Base-by-base conservation (phyloP, 805 yeast genomes). In the Nakazawaea sp. region DNA sequence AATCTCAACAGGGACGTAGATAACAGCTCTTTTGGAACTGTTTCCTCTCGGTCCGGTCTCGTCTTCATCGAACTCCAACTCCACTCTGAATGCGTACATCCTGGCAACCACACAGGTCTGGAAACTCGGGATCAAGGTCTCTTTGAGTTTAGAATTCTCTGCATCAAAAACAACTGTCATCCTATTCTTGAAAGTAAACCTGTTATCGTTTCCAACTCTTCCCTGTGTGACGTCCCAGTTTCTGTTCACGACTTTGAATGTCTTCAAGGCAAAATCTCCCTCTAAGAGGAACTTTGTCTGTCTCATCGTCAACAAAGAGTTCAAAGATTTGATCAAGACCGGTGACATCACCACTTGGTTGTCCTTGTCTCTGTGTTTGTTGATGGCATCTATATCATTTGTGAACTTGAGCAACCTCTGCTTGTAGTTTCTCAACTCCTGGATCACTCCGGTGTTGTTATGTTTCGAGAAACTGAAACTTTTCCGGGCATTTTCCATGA, bases 71-170 rank as follows among this genome's bases (percentile, higher is more conserved):
- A 40, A 13, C n/a, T 40, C 43, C 8, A 40, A n/a, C 13, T 40
- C 43, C 5, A 40, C 12, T 29, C 20, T 31, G 23, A 32, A 32
- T 44, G 72, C 66, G 50, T 78, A 76, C 13, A 70, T 51, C 48
- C 83, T 62, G 3, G 80, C 73, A 12, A 75, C 62, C 36, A 78
- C 55, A 51, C 85, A 78, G 32, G 66, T 68, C 43, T 76, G 82
- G 53, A 76, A 77, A 38, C 66, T 66, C 2, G 85, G 83, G 15
- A 75, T 54, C 40, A 78, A 53, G 0, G 77, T 75, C 35, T 74
- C 68, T 41, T 59, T 61, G 30, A 70, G 61, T 37, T 69, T 23
- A n/a, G 23, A 13, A 17, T 30, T 27, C 8, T 19, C 18, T 4
- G 24, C 11, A 19, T 38, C 68, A 33, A 68, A 65, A 25, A 54